These are phyloP conservation scores for Aphanomyces stellatus DNA, from an alignment of 352 stramenopile genomes.

Conservation along the genomic window DNA sequence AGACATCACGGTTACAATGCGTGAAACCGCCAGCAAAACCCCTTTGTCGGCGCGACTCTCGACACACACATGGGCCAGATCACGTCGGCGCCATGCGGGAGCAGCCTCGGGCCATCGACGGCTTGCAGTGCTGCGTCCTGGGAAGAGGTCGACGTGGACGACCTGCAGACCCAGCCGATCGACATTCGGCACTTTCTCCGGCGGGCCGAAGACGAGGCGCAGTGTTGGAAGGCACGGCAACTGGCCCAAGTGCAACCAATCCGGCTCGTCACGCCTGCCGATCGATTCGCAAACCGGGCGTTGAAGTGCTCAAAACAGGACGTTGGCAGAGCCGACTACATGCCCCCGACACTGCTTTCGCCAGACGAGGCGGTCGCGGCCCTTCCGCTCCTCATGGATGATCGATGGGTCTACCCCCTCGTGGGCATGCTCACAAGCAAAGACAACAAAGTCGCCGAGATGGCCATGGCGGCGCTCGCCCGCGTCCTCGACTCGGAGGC, in stretches of 20 bases:
- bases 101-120: not conserved
- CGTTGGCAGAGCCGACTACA: not conserved
- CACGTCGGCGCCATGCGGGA: constrained; percentile 1
- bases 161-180: constrained; percentile 17
- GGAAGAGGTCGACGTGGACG: constrained; percentile 15
- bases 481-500: constrained; percentile 4
- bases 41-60: not conserved
- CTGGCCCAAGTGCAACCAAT: constrained; percentile 11
- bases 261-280: not conserved
- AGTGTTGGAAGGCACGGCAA: not conserved
- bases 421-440: constrained; percentile 44
- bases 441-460: constrained; percentile 24
- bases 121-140: not conserved
- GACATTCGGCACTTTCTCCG: constrained; percentile 18
- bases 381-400: constrained; percentile 49
- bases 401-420: constrained; percentile 53
- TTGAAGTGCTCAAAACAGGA: not conserved
- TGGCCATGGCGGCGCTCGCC: constrained; percentile 9
- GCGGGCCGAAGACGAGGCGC: constrained; percentile 10
- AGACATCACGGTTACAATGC: not conserved
- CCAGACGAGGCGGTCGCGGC: constrained; percentile 33
- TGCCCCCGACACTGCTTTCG: not conserved
- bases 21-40: not conserved
- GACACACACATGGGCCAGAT: constrained; percentile 22
- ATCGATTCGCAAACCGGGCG: too few species aligned